Percentiles rank a stretch among this genome's conserved stretches.
Evolutionary conservation across 805 yeast genomes (phyloP).

Genomic region (Isabelozyma rhagii): DNA sequence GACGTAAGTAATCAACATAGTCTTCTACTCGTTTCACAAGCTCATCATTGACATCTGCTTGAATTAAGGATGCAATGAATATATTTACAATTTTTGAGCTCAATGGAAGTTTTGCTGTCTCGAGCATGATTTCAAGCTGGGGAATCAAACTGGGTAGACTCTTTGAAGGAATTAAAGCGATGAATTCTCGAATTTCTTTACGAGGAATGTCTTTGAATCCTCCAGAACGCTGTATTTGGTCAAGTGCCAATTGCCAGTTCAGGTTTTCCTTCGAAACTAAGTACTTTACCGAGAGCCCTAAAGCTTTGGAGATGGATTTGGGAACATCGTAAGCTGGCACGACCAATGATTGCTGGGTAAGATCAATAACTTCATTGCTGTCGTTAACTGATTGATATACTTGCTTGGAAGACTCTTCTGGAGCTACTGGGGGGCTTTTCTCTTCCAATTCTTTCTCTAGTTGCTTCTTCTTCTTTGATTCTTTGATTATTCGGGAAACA

Average conservation of each 20-base stretch:
- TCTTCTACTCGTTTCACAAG: constrained; percentile 27
- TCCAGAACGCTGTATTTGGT: constrained; percentile 28
- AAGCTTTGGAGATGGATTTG: constrained; percentile 23
- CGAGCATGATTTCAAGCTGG: constrained; percentile 32
- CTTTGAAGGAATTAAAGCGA: constrained; percentile 39
- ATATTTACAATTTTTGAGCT: constrained; percentile 34
- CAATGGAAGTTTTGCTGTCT: constrained; percentile 25
- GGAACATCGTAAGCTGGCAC: constrained; percentile 33
- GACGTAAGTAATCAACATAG: constrained; percentile 23
- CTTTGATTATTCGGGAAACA: constrained; percentile 20
- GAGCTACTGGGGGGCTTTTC: not conserved
- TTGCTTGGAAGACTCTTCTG: not conserved
- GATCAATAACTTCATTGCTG: not conserved
- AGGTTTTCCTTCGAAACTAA: constrained; percentile 37
- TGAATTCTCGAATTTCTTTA: constrained; percentile 32
- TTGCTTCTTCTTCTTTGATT: constrained; percentile 14
- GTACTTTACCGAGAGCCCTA: constrained; percentile 39
- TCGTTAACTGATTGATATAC: not conserved
- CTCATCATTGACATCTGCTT: constrained; percentile 12
- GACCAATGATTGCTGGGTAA: constrained; percentile 7
- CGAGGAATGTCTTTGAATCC: constrained; percentile 33
- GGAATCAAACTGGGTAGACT: constrained; percentile 34
- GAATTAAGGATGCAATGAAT: constrained; percentile 21
- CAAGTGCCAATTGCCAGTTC: constrained; percentile 48
- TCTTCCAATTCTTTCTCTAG: constrained; percentile 5